Base-by-base conservation (phyloP, 768 basidiomycete species). In the Gelatoporia subvermispora region DNA sequence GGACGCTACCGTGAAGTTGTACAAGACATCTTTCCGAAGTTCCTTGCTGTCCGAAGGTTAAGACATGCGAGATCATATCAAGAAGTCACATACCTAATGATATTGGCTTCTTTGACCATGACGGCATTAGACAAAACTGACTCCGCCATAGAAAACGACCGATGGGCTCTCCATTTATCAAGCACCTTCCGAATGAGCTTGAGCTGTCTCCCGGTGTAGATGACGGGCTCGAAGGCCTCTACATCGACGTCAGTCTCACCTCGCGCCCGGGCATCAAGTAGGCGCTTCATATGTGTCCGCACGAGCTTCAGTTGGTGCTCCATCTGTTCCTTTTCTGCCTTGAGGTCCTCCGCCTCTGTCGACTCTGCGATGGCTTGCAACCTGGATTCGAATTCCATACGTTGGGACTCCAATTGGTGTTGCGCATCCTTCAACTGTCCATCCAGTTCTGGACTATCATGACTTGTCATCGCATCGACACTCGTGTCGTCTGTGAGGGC, bases 121-220 rank as follows among this genome's bases (percentile, higher is more conserved):
- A 93, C 84, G 9, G 94, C 94, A 62, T 79, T 85, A 5, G 86
- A 84, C 44, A 98, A 70, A 20, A 93, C 82, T 23, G 78, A 72
- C 68, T 98, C 94, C 1, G 94, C 91, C 90, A 98, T 95, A 0
- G 85, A 87, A 63, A 96, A 93, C 7, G 86, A 78, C 20, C 87
- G 74, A 66, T 90, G 84, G 0, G 82, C 76, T 54, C 89, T 77
- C 95, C 95, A 99, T 56, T 78, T 82, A 54, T 85, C 84, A 56
- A 98, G 65, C 8, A 87, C 88, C 62, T 84, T 87, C 59, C 85
- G 78, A 43, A 93, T 90, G 47, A 94, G 68, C 52, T 88, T 75
- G 35, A 94, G 72, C 60, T 96, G 89, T 60, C 71, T 82, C 21
- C 88, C 90, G 16, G 83, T 76, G 67, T 92, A 96, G 43, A 93